A percentile compares a stretch with the other conserved stretches of the same genome.
These are phyloP conservation scores for Chlorella sp. DNA, from an alignment of 139 green algal species.

Conservation along the genomic window DNA sequence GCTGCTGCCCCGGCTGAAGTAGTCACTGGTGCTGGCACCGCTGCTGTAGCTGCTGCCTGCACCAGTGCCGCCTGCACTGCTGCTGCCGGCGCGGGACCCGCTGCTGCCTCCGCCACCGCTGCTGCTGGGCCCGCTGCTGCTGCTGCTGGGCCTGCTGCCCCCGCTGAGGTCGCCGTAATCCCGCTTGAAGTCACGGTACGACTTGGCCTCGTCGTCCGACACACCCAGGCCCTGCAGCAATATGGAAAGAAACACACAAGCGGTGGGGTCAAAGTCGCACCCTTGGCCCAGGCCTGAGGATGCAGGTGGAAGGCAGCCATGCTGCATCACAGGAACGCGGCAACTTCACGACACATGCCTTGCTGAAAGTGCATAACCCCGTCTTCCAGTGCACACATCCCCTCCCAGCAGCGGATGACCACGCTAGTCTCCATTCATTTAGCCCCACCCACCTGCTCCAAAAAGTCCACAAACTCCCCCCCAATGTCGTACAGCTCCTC, in stretches of 20 bases:
- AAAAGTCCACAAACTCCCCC: constrained; percentile 72
- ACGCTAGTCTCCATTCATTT: too few relatives aligned
- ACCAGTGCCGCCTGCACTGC: not conserved
- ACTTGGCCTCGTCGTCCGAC: constrained; percentile 13
- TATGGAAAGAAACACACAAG: not conserved
- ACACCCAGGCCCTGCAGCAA: constrained; percentile 15
- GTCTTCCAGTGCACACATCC: too few relatives aligned
- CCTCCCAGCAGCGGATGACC: too few relatives aligned
- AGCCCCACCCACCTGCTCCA: constrained; percentile 48
- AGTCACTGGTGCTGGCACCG: not conserved
- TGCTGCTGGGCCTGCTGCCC: not conserved
- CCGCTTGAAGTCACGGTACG: not conserved
- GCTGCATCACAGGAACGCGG: too few relatives aligned
- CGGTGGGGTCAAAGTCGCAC: too few relatives aligned
- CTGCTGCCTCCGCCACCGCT: not conserved
- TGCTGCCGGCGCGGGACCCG: not conserved
- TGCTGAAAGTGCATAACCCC: too few relatives aligned
- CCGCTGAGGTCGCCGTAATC: constrained; percentile 8
- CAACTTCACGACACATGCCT: too few relatives aligned
- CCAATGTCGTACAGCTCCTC: constrained; percentile 69
- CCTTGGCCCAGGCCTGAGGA: too few relatives aligned
- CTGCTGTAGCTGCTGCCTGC: not conserved
- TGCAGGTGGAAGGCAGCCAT: too few relatives aligned
- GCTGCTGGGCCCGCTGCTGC: not conserved
- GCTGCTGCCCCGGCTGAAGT: not conserved